Conservation (phyloP, 2,329 filamentous ascomycete genomes). For the Penicillium sp. region DNA sequence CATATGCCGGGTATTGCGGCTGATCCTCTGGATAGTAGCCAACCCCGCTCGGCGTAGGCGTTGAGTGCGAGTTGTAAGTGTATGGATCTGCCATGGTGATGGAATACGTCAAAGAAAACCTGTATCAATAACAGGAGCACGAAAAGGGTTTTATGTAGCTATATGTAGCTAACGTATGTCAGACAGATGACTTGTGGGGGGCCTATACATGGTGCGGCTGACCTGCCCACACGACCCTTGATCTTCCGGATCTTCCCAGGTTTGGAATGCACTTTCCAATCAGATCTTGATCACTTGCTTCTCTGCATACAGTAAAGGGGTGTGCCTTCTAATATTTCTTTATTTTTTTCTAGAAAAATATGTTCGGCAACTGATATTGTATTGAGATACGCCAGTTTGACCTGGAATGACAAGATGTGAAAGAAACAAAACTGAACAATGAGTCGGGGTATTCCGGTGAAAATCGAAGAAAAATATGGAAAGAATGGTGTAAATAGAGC, state of each 20-base stretch:
- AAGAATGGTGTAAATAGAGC: constrained; percentile 9
- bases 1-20: constrained; percentile 19
- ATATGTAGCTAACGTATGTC: neutral
- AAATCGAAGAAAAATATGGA: constrained; percentile 15
- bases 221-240: constrained; percentile 29
- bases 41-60: constrained; percentile 26
- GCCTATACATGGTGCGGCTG: constrained; percentile 24
- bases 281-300: constrained; percentile 1
- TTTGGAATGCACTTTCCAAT: constrained; percentile 20
- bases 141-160: neutral
- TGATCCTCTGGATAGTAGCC: constrained; percentile 29
- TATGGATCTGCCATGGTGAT: constrained; percentile 54
- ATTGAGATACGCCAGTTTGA: constrained; percentile 16
- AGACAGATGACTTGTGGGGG: constrained; percentile 17
- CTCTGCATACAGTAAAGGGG: constrained; percentile 3
- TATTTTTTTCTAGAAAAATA: neutral
- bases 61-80: constrained; percentile 35
- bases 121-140: neutral
- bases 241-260: neutral
- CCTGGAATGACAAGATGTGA: constrained; percentile 11
- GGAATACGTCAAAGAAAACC: constrained; percentile 9
- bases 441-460: constrained; percentile 35
- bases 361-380: constrained; percentile 15
- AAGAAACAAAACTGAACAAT: constrained; percentile 16
- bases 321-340: neutral